phyloP scores from a whole-genome alignment of 768 basidiomycete species.

The Tylopilus subfusipes region DNA sequence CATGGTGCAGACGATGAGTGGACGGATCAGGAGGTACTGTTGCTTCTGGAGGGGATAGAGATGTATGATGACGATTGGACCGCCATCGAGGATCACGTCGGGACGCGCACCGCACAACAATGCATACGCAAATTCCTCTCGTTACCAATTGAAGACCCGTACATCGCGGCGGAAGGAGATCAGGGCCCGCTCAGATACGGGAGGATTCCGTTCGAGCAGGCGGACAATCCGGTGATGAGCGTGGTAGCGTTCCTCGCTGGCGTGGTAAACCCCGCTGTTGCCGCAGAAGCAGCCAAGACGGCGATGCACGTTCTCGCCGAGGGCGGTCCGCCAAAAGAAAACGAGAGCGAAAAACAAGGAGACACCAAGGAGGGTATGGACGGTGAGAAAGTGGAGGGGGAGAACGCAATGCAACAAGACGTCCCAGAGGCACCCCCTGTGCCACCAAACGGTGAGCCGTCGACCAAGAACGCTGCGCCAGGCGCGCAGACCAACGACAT shows the following conservation, averaged over 20 bases:
- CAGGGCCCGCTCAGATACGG: conserved; percentile 74
- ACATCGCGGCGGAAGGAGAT: conserved; percentile 72
- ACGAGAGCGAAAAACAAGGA: conserved; percentile 22
- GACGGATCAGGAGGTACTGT: conserved; percentile 86
- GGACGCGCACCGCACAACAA: conserved; percentile 86
- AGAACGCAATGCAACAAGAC: conserved; percentile 35
- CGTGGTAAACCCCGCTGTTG: conserved; percentile 85
- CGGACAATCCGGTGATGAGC: conserved; percentile 98
- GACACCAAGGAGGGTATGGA: conserved; percentile 33
- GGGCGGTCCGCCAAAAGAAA: conserved; percentile 44
- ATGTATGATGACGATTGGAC: conserved; percentile 99
- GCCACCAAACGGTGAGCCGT: conserved; percentile 10
- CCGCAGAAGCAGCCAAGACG: conserved; percentile 89
- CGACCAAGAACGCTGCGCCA: conserved; percentile 15
- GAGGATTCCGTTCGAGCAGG: conserved; percentile 85
- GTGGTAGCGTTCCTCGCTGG: conserved; percentile 97
- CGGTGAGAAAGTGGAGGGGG: conserved; percentile 42
- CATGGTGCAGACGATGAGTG: conserved; percentile 62
- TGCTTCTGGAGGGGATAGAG: conserved; percentile 93
- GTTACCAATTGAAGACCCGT: conserved; percentile 95
- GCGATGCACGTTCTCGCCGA: conserved; percentile 80
- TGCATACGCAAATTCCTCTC: conserved; percentile 95
- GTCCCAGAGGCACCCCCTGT: conserved; percentile 10
- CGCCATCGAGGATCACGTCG: conserved; percentile 88
- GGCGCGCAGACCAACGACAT: conserved; percentile 37